A percentile compares a stretch with the other conserved stretches of the same genome.
Evolutionary conservation across 2,329 filamentous ascomycete species (phyloP).

Genomic region (Cordyceps farinosa): DNA sequence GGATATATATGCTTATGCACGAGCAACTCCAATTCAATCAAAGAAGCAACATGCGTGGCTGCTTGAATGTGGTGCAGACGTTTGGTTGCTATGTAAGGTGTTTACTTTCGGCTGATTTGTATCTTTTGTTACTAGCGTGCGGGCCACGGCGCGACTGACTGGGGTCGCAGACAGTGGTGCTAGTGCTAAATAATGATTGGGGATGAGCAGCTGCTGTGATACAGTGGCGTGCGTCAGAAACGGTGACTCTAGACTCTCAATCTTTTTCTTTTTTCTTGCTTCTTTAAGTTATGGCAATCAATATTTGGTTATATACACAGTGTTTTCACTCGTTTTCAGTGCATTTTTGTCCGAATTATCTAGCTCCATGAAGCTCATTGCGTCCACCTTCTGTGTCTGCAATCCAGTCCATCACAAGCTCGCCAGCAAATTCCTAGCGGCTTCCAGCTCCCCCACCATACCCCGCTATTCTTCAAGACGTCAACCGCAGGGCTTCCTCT

Average conservation of each 20-base stretch:
- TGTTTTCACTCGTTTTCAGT: too few species aligned
- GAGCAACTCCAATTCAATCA: background rate
- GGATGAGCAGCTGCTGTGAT: background rate
- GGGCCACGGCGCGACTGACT: slow-evolving; percentile 7
- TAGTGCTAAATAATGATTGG: background rate
- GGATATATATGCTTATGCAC: background rate
- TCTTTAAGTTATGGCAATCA: background rate
- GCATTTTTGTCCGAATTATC: background rate
- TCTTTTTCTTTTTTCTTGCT: too few species aligned
- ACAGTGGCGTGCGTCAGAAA: background rate
- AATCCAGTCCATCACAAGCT: background rate
- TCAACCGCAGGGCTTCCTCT: background rate
- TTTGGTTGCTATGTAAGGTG: slow-evolving; percentile 10
- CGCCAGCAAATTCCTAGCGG: background rate
- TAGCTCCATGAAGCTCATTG: background rate
- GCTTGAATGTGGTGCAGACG: background rate
- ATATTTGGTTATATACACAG: background rate
- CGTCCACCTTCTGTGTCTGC: background rate
- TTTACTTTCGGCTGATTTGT: slow-evolving; percentile 8
- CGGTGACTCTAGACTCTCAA: background rate
- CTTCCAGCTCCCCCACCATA: slow-evolving; percentile 11
- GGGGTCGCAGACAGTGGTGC: background rate
- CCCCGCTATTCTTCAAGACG: slow-evolving; percentile 13
- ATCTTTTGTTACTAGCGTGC: slow-evolving; percentile 10
- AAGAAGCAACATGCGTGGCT: slow-evolving; percentile 7